Percentiles rank a stretch among this genome's conserved stretches.
These are phyloP conservation scores for Auricularia sp. DNA, from an alignment of 768 basidiomycete species.

Conservation along the genomic window DNA sequence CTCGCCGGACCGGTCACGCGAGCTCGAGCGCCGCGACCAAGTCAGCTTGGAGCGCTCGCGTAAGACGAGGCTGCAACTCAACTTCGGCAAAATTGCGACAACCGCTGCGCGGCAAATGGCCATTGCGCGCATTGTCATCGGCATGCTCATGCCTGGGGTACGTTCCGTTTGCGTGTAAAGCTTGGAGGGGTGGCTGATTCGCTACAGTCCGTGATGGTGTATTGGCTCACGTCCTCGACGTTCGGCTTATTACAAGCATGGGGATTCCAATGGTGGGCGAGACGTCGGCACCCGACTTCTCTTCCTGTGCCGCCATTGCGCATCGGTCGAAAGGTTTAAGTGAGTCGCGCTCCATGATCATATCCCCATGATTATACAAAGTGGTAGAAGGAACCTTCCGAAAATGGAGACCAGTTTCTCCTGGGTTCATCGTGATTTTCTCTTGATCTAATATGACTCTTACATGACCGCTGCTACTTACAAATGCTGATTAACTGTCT, in stretches of 20 bases:
- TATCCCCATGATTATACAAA: slow-evolving; percentile 57
- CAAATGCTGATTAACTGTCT: not conserved
- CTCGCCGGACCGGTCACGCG: slow-evolving; percentile 34
- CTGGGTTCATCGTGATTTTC: slow-evolving; percentile 45
- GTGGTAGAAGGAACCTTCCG: slow-evolving; percentile 63
- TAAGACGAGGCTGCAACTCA: slow-evolving; percentile 35
- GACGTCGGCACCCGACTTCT: slow-evolving; percentile 22
- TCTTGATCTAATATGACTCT: slow-evolving; percentile 92
- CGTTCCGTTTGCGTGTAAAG: slow-evolving; percentile 15
- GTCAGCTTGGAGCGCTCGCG: slow-evolving; percentile 28
- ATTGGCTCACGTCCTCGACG: slow-evolving; percentile 69
- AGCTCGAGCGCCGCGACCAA: slow-evolving; percentile 37
- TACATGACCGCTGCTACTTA: not conserved
- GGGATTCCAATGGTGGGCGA: slow-evolving; percentile 56
- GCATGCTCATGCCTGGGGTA: slow-evolving; percentile 64
- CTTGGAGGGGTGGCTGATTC: slow-evolving; percentile 6
- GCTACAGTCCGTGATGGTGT: slow-evolving; percentile 53
- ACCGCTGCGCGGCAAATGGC: slow-evolving; percentile 46
- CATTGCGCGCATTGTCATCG: slow-evolving; percentile 56
- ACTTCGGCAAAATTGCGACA: slow-evolving; percentile 44
- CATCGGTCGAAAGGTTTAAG: slow-evolving; percentile 8
- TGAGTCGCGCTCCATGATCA: not conserved
- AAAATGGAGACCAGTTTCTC: slow-evolving; percentile 18
- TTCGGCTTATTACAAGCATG: slow-evolving; percentile 71
- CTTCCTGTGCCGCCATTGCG: slow-evolving; percentile 1